Evolutionary conservation across 2,329 filamentous ascomycete genomes (phyloP), one percentile per base, ranked within the genome.

Genomic region (Lachnellula arida): DNA sequence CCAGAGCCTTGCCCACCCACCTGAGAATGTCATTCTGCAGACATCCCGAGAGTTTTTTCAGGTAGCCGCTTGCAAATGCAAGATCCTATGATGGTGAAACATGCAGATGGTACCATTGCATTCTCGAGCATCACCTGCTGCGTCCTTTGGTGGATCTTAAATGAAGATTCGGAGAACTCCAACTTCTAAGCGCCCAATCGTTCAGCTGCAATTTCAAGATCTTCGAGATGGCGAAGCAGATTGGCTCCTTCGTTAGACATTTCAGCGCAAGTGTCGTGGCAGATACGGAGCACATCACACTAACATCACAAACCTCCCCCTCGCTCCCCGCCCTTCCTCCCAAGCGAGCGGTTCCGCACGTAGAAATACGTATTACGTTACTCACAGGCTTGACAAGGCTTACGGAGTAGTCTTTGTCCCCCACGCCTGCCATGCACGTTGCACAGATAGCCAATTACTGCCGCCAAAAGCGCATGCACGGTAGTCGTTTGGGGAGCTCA

Each of bases 381-480:
- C 37, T 40, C 37, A 40, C 37, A 17, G 37, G 14, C 15, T 40
- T 40, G 37, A 40, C 37, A 40, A 7, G 37, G 6, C n/a, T 8
- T 14, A 40, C 9, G 17, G n/a, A 3, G 17, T 17, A 17, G 8
- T 40, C 37, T 17, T 7, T n/a, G 14, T 40, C 37, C n/a, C 37
- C 37, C 37, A 40, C 37, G n/a, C 37, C 37, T 40, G n/a, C 14
- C 14, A 40, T n/a, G 37, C 14, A 40, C 37, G 17, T 15, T n/a
- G 37, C 14, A 40, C 37, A 40, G 14, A 40, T 40, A 17, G 37
- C 37, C 28, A 32, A 32, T 32, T 32, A 32, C 28, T 40, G 37
- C 28, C 5, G n/a, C 23, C 19, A 32, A 28, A 49, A 14, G 28
- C 28, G 55, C 53, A 60, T 58, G 60, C 39, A 53, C 35, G 42